A percentile compares a stretch with the other conserved stretches of the same genome.
Evolutionary conservation across 768 basidiomycete genomes (phyloP).

Genomic region (Leccinellum luteum): DNA sequence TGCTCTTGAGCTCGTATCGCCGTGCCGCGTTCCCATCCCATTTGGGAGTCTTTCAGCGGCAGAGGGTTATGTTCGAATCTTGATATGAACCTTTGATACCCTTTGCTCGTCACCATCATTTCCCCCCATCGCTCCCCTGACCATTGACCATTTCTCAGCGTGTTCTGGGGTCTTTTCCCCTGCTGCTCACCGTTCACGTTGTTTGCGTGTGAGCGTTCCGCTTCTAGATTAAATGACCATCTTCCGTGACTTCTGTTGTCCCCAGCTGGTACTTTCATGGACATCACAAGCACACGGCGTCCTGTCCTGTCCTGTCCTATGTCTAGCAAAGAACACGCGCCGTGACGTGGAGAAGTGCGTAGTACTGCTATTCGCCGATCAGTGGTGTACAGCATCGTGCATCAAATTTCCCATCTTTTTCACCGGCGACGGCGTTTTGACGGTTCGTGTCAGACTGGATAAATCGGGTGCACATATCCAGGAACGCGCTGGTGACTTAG

Average conservation of each 20-base stretch:
- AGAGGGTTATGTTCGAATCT: not conserved
- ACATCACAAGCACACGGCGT: not conserved
- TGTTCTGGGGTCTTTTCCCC: not conserved
- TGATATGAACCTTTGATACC: not conserved
- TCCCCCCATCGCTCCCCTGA: not conserved
- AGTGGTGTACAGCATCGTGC: not conserved
- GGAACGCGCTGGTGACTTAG: not conserved
- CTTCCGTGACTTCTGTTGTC: not conserved
- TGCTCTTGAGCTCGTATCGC: not conserved
- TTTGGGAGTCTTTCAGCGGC: not conserved
- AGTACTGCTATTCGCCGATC: not conserved
- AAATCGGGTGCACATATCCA: not conserved
- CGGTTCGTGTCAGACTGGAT: not conserved
- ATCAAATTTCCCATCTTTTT: not conserved
- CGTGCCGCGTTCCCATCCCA: not conserved
- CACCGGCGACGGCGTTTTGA: not conserved
- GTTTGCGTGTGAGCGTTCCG: not conserved
- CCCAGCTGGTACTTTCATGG: too few species aligned
- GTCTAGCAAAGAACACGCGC: not conserved
- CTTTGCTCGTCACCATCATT: not conserved
- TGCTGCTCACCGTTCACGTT: not conserved
- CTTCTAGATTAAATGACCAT: not conserved
- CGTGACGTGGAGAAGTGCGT: not conserved
- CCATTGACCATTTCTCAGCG: not conserved
- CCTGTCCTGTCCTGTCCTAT: not conserved